phyloP scores from a whole-genome alignment of 441 rosid species.

The Erodium texanum region DNA sequence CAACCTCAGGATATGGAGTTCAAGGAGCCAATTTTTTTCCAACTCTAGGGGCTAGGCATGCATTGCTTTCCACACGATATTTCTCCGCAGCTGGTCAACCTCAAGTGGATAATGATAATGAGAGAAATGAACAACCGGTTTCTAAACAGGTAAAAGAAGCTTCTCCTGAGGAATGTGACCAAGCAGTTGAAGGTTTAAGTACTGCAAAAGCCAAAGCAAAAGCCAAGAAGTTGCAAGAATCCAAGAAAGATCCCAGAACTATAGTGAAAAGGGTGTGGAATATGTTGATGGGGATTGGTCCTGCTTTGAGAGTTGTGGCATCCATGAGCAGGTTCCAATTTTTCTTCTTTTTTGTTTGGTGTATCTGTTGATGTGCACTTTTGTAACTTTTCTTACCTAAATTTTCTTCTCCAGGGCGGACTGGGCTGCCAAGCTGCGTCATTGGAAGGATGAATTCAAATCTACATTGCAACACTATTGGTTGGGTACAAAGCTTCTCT shows the following conservation, averaged over 20 bases:
- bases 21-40: constrained; percentile 28
- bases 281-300: constrained; percentile 75
- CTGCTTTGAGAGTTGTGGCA: constrained; percentile 84
- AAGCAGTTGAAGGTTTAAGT: constrained; percentile 85
- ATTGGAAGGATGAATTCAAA: constrained; percentile 64
- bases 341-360: constrained; percentile 15
- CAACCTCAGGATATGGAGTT: constrained; percentile 25
- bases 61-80: constrained; percentile 28
- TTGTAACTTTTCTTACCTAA: constrained; percentile 15
- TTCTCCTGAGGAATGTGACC: constrained; percentile 91
- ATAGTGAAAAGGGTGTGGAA: constrained; percentile 51
- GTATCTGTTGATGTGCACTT: constrained; percentile 12
- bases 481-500: constrained; percentile 79
- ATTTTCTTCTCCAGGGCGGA: constrained; percentile 43
- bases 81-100: constrained; percentile 53
- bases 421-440: constrained; percentile 53
- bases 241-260: constrained; percentile 42
- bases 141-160: constrained; percentile 65
- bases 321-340: constrained; percentile 80
- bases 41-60: constrained; percentile 31
- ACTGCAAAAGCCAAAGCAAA: constrained; percentile 87
- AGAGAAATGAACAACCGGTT: constrained; percentile 35
- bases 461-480: constrained; percentile 78
- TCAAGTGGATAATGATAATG: constrained; percentile 21
- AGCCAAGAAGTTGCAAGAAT: constrained; percentile 65